Conservation (phyloP, 805 yeast genomes). For the Komagataella populi region DNA sequence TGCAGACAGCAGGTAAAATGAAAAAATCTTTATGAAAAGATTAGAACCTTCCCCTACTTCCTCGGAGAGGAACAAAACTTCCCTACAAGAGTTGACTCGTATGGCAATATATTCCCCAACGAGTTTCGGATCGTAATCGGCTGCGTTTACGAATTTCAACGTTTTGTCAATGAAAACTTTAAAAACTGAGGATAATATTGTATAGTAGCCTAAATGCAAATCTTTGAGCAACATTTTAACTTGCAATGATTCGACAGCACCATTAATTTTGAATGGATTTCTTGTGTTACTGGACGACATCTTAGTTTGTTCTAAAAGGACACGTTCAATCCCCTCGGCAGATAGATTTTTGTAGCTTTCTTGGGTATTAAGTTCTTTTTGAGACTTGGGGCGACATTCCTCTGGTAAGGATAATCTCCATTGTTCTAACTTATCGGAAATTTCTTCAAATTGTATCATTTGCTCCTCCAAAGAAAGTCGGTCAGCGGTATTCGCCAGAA, state of each 20-base stretch:
- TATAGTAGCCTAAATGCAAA: background rate
- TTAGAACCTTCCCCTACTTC: background rate
- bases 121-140: background rate
- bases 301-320: background rate
- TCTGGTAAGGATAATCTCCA: background rate
- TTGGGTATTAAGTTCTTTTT: background rate
- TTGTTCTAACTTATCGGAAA: background rate
- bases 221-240: background rate
- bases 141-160: background rate
- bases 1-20: background rate
- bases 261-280: background rate
- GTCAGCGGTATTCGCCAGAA: background rate
- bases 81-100: background rate
- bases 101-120: background rate
- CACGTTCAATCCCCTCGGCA: background rate
- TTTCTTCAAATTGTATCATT: background rate
- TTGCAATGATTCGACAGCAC: background rate
- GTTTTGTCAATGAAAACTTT: background rate
- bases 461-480: background rate
- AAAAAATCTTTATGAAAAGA: too few species aligned
- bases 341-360: background rate
- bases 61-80: background rate
- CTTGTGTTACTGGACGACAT: background rate
- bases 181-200: background rate
- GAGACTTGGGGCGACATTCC: background rate